These are phyloP conservation scores for Azolla pinnata DNA, from an alignment of 75 land plant species.

Conservation along the genomic window DNA sequence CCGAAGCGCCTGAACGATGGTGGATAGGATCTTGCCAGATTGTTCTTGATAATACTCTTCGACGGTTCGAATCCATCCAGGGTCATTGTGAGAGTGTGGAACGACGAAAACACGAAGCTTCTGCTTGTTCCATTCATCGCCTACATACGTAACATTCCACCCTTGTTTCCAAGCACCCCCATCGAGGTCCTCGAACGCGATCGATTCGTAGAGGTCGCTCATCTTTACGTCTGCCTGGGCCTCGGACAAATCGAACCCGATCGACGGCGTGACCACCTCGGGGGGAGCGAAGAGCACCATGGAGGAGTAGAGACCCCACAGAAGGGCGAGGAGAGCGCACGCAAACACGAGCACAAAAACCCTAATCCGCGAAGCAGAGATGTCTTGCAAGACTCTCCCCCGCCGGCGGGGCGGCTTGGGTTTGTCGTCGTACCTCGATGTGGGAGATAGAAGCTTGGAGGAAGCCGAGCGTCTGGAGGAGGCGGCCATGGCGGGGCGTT, in stretches of 20 bases:
- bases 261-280: background rate
- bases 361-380: too few relatives aligned
- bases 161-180: slow-evolving; percentile 99
- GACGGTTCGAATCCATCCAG: slow-evolving; percentile 91
- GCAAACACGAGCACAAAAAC: too few relatives aligned
- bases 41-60: slow-evolving; percentile 89
- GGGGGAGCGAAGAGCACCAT: too few relatives aligned
- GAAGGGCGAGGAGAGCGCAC: too few relatives aligned
- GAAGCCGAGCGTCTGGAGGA: too few relatives aligned
- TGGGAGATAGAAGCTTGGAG: too few relatives aligned
- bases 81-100: slow-evolving; percentile 98
- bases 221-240: slow-evolving; percentile 71
- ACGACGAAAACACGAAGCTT: slow-evolving; percentile 92
- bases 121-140: slow-evolving; percentile 76
- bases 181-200: slow-evolving; percentile 66
- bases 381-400: too few relatives aligned
- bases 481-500: too few relatives aligned
- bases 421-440: too few relatives aligned
- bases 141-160: slow-evolving; percentile 64
- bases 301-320: too few relatives aligned
- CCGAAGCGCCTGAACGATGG: slow-evolving; percentile 67
- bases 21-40: slow-evolving; percentile 62
- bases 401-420: too few relatives aligned
- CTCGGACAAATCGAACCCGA: slow-evolving; percentile 9
- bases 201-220: slow-evolving; percentile 71